Conservation (phyloP, 2,329 filamentous ascomycete genomes). For the Purpureocillium lavendulum region DNA sequence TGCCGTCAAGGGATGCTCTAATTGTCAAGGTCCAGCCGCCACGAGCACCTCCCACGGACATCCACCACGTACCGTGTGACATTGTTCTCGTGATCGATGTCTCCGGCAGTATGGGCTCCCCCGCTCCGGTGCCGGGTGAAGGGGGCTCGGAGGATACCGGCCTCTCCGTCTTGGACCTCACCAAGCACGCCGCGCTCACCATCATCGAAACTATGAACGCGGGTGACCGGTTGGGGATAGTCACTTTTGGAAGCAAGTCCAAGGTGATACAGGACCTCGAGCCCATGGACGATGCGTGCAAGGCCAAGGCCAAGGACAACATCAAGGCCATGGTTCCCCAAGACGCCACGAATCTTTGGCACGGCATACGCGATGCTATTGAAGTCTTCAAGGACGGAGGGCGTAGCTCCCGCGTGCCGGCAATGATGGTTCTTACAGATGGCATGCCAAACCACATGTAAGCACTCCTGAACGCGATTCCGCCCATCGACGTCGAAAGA, state of each 20-base stretch:
- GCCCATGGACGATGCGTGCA: constrained; percentile 37
- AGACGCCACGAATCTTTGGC: constrained; percentile 47
- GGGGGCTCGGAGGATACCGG: constrained; percentile 37
- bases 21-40: constrained; percentile 40
- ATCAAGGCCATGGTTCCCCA: constrained; percentile 32
- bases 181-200: constrained; percentile 50
- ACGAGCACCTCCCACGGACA: constrained; percentile 15
- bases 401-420: constrained; percentile 30
- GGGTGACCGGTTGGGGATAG: constrained; percentile 48
- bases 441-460: constrained; percentile 46
- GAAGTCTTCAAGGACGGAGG: constrained; percentile 31
- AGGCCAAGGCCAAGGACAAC: constrained; percentile 28
- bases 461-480: constrained; percentile 8
- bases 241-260: constrained; percentile 39
- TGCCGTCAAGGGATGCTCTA: constrained; percentile 28
- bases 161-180: constrained; percentile 47
- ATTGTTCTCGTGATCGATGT: constrained; percentile 55
- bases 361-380: constrained; percentile 43
- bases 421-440: constrained; percentile 46
- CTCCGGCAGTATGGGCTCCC: constrained; percentile 44
- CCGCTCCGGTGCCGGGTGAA: constrained; percentile 39
- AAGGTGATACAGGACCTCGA: constrained; percentile 36
- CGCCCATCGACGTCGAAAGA: background rate
- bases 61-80: constrained; percentile 43
- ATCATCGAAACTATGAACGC: constrained; percentile 48